A percentile compares a stretch with the other conserved stretches of the same genome.
phyloP scores from a whole-genome alignment of 345 rosid genomes.

The Eucalyptus viminalis region DNA sequence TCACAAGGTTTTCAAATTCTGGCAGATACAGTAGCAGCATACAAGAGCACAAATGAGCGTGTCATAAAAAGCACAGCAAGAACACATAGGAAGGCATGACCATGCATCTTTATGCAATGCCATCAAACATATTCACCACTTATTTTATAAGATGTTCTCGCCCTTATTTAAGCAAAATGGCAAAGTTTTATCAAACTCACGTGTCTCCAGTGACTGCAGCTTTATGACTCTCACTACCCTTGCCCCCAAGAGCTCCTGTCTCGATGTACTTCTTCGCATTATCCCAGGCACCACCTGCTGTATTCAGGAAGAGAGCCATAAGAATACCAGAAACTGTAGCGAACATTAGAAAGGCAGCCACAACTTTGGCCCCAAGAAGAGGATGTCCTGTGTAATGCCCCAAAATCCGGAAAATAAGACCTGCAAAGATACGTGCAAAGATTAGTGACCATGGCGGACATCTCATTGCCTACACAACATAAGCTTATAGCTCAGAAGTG shows the following conservation, averaged over 20 bases:
- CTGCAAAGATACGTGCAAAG: slow-evolving; percentile 12
- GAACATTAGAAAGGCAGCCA: slow-evolving; percentile 89
- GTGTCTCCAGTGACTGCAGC: slow-evolving; percentile 98
- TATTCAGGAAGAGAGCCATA: slow-evolving; percentile 97
- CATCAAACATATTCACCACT: neutral
- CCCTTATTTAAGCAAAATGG: neutral
- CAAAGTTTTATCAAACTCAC: slow-evolving; percentile 34
- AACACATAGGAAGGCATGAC: neutral
- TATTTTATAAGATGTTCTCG: neutral
- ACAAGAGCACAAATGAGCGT: neutral
- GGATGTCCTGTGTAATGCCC: slow-evolving; percentile 90
- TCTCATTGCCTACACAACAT: neutral
- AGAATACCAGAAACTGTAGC: slow-evolving; percentile 96
- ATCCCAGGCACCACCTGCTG: slow-evolving; percentile 99
- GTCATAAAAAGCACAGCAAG: neutral
- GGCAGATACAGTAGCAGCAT: neutral
- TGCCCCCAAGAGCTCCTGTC: slow-evolving; percentile 96
- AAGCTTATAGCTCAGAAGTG: neutral
- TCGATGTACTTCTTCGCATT: slow-evolving; percentile 95
- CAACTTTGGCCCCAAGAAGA: slow-evolving; percentile 94
- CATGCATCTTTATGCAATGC: neutral
- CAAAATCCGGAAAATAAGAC: slow-evolving; percentile 66
- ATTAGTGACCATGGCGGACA: neutral
- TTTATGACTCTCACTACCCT: slow-evolving; percentile 95
- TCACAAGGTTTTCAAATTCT: neutral